Evolutionary conservation across 345 rosid species (phyloP).

Genomic region (Syzygium jambos): DNA sequence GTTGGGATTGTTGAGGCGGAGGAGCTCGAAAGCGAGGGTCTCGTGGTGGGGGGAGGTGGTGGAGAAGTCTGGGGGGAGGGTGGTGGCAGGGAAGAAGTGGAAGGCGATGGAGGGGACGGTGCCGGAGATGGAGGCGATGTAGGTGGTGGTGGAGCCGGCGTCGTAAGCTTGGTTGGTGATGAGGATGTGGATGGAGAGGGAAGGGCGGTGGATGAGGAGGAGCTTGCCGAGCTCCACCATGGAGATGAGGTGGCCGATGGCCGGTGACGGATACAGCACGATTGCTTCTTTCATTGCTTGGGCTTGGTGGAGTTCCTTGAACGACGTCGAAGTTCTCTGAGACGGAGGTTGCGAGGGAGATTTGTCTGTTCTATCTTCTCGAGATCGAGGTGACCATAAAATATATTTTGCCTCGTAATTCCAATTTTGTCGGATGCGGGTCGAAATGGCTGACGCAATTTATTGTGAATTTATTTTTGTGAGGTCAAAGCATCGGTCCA

Average conservation of each 20-base stretch:
- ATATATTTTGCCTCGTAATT: background rate
- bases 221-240: constrained; percentile 66
- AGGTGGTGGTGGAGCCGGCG: constrained; percentile 27
- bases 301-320: background rate
- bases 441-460: background rate
- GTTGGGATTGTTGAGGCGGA: constrained; percentile 31
- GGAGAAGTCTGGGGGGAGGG: constrained; percentile 15
- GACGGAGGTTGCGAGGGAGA: background rate
- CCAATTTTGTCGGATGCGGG: background rate
- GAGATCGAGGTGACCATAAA: background rate
- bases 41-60: constrained; percentile 18
- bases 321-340: background rate
- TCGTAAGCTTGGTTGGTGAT: constrained; percentile 29
- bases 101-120: constrained; percentile 34
- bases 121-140: constrained; percentile 24
- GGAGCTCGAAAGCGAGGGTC: constrained; percentile 20
- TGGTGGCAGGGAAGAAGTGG: constrained; percentile 26
- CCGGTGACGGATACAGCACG: constrained; percentile 57
- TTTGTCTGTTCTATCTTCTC: background rate
- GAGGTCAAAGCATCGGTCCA: background rate
- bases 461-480: background rate
- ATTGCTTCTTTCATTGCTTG: constrained; percentile 20
- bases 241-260: constrained; percentile 58
- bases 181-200: constrained; percentile 47
- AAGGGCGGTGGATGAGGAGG: constrained; percentile 32